Evolutionary conservation across 805 yeast genomes (phyloP).

Genomic region (Monosporozyma servazzii): DNA sequence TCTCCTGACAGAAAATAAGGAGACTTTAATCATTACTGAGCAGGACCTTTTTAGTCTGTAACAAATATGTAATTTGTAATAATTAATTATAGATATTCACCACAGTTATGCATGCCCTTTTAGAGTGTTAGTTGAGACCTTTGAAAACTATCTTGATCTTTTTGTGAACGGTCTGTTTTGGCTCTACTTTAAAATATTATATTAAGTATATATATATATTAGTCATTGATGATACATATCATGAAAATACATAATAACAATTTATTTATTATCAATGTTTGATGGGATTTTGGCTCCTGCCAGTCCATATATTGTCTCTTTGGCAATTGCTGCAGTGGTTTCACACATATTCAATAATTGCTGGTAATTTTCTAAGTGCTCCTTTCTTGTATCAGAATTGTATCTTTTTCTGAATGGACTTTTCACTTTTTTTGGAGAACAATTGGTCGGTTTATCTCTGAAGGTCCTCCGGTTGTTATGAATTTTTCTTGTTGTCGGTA

Average conservation of each 20-base stretch:
- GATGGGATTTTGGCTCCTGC: slow-evolving; percentile 3
- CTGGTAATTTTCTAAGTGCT: slow-evolving; percentile 3
- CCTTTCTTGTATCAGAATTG: slow-evolving; percentile 10
- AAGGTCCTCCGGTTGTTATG: neutral
- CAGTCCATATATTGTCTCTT: slow-evolving; percentile 16
- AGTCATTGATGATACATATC: neutral
- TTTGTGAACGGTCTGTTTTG: neutral
- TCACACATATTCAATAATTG: slow-evolving; percentile 24
- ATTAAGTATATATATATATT: neutral
- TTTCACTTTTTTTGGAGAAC: neutral
- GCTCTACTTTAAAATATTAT: neutral
- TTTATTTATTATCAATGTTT: neutral
- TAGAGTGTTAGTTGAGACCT: neutral
- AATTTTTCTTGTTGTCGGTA: neutral
- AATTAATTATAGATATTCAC: neutral
- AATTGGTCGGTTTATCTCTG: neutral
- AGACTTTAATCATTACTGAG: neutral
- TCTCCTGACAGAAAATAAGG: slow-evolving; percentile 15
- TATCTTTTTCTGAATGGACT: slow-evolving; percentile 1
- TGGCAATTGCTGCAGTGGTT: slow-evolving; percentile 22
- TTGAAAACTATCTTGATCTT: neutral
- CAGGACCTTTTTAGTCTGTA: neutral
- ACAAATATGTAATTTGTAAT: neutral
- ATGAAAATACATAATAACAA: neutral
- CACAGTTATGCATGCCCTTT: neutral